Conservation (phyloP, 148 eudicot genomes). For the Mesembryanthemum crystallinum region DNA sequence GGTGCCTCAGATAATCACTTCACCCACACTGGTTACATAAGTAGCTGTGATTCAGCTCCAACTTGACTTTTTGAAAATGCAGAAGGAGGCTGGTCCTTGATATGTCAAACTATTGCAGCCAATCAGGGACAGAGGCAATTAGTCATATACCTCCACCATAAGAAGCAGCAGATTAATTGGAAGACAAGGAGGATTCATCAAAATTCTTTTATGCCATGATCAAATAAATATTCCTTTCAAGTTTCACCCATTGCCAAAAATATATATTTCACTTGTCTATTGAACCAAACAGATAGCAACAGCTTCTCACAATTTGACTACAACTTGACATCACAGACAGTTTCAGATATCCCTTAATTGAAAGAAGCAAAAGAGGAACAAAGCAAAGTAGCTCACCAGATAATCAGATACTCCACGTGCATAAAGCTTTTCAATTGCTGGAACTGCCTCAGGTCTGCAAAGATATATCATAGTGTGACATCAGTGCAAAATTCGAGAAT, state of each 20-base stretch:
- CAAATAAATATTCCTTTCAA: not conserved
- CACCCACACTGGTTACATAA: too few species aligned
- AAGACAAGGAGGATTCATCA: not conserved
- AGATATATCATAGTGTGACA: slow-evolving; percentile 3
- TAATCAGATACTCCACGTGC: slow-evolving; percentile 83
- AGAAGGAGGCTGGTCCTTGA: too few species aligned
- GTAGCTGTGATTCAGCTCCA: too few species aligned
- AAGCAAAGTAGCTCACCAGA: slow-evolving; percentile 50
- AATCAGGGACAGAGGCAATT: too few species aligned
- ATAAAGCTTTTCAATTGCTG: slow-evolving; percentile 60
- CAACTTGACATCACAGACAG: not conserved
- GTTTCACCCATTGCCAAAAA: not conserved
- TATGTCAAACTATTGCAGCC: too few species aligned
- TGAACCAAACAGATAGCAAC: not conserved
- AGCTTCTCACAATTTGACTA: not conserved
- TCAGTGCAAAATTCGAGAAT: not conserved
- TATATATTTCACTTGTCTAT: not conserved
- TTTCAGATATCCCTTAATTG: not conserved
- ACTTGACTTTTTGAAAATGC: too few species aligned
- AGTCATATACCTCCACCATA: too few species aligned
- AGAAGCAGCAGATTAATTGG: not conserved
- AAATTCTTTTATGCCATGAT: not conserved
- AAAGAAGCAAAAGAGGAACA: not conserved
- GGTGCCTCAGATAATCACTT: too few species aligned
- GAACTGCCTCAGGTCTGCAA: slow-evolving; percentile 57